Base-by-base conservation (phyloP, 2,329 filamentous ascomycete species). In the Stemphylium vesicarium region DNA sequence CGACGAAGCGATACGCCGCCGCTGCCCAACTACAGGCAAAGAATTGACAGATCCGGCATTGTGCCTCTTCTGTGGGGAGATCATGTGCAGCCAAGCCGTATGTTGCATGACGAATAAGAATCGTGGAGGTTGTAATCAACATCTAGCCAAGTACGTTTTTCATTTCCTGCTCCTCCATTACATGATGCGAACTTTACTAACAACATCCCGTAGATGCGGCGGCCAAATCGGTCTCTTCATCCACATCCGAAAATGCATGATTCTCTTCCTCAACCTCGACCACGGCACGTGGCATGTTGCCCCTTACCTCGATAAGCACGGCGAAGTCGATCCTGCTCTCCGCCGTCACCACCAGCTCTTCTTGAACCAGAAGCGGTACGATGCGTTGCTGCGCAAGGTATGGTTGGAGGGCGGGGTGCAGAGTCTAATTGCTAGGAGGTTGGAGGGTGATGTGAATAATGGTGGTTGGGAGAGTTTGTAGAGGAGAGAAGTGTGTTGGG, bases 361-460 rank as follows among this genome's bases (percentile, higher is more conserved):
- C 74, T 80, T 99, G 53, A 96, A 96, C 72, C 94, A 97, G 79
- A 94, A 90, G 77, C 83, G 95, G 63, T 99, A 98, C 75, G 95
- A 99, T 76, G 87, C 88, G 32, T 83, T 97, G 75, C 82, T 97
- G 53, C 84, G 95, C 45, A 91, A 88, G 64, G 87, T 93, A 38
- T 97, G 96, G 88, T 81, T 98, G 56, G 85, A 87, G 44, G 92
- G 97, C 67, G 88, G 90, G 4, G 86, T 99, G 24, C 93, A 93
- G 32, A 96, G 90, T 63, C 87, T 92, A 41, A 96, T 99, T 72
- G 91, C 90, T 62, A 84, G 95, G 63, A 94, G 92, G 76, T 77
- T 99, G 63, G 95, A 99, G 80, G 89, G 91, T 12, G 95, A 99
- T 75, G 92, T 97, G 39, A 99, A 99, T 72, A 97, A 92, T 67